Evolutionary conservation across 345 rosid species (phyloP).

Genomic region (Cardiospermum halicacabum): DNA sequence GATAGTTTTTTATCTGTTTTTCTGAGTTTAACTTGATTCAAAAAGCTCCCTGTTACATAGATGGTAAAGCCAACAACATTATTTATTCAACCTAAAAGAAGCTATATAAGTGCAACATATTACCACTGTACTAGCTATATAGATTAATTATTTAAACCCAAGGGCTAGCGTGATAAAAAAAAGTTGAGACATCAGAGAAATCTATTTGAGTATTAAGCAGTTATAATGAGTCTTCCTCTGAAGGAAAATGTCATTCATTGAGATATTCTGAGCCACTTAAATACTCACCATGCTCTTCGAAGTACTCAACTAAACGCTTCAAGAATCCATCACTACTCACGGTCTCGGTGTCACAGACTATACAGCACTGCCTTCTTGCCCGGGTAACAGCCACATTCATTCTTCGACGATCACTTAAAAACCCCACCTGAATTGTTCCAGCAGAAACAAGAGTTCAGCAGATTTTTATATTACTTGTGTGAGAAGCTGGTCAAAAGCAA

Average conservation of each 20-base stretch:
- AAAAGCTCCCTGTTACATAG: no score
- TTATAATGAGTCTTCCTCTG: not conserved
- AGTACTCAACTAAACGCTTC: slow-evolving; percentile 71
- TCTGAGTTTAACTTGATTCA: no score
- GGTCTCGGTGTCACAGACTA: slow-evolving; percentile 87
- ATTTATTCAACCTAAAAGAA: no score
- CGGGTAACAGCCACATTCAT: slow-evolving; percentile 98
- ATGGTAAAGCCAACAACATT: no score
- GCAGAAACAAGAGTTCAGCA: slow-evolving; percentile 10
- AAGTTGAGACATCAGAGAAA: no score
- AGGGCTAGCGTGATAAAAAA: no score
- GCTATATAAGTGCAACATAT: no score
- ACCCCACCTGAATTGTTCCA: slow-evolving; percentile 57
- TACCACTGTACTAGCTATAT: no score
- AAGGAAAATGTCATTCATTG: slow-evolving; percentile 22
- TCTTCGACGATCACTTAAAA: slow-evolving; percentile 71
- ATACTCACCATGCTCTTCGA: slow-evolving; percentile 92
- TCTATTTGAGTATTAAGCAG: no score
- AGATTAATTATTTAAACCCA: no score
- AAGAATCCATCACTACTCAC: slow-evolving; percentile 68
- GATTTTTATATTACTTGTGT: not conserved
- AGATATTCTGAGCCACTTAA: slow-evolving; percentile 81
- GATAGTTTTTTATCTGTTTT: no score
- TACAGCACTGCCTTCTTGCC: slow-evolving; percentile 87
- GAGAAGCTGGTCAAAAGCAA: not conserved